Conservation (phyloP, 1,284 basidiomycete species). For the Lentinus polychrous region DNA sequence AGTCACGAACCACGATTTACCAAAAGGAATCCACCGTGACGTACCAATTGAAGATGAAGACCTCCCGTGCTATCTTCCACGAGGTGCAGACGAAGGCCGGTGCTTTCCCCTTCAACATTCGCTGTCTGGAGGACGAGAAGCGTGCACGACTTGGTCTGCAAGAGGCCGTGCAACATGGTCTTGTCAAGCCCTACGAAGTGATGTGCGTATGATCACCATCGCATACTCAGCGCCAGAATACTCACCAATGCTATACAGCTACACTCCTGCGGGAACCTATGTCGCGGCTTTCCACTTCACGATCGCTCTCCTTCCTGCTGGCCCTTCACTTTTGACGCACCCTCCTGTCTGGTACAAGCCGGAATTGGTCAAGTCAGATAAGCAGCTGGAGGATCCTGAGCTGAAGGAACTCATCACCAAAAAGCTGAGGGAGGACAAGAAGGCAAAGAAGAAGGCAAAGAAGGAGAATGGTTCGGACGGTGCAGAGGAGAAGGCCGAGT, state of each 20-base stretch:
- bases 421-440: slow-evolving; percentile 85
- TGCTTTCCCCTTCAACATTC: slow-evolving; percentile 96
- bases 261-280: slow-evolving; percentile 73
- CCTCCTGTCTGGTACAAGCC: slow-evolving; percentile 90
- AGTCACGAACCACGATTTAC: slow-evolving; percentile 89
- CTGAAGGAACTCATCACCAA: slow-evolving; percentile 74
- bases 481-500: slow-evolving; percentile 24
- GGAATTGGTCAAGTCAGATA: slow-evolving; percentile 84
- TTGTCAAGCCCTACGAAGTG: slow-evolving; percentile 88
- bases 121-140: slow-evolving; percentile 92
- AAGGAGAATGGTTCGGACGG: slow-evolving; percentile 35
- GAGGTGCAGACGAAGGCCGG: slow-evolving; percentile 98
- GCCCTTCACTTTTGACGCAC: slow-evolving; percentile 80
- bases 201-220: slow-evolving; percentile 45
- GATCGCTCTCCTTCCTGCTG: slow-evolving; percentile 80
- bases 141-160: slow-evolving; percentile 91
- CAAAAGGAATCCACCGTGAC: slow-evolving; percentile 84
- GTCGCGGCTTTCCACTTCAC: slow-evolving; percentile 97
- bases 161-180: slow-evolving; percentile 90
- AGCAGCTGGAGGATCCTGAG: slow-evolving; percentile 84
- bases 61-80: slow-evolving; percentile 88
- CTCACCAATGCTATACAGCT: slow-evolving; percentile 34
- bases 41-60: slow-evolving; percentile 98
- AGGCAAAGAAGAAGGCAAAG: slow-evolving; percentile 82
- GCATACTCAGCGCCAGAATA: neutral